phyloP scores from a whole-genome alignment of 2,329 filamentous ascomycete genomes.

The Alternaria arbusti region DNA sequence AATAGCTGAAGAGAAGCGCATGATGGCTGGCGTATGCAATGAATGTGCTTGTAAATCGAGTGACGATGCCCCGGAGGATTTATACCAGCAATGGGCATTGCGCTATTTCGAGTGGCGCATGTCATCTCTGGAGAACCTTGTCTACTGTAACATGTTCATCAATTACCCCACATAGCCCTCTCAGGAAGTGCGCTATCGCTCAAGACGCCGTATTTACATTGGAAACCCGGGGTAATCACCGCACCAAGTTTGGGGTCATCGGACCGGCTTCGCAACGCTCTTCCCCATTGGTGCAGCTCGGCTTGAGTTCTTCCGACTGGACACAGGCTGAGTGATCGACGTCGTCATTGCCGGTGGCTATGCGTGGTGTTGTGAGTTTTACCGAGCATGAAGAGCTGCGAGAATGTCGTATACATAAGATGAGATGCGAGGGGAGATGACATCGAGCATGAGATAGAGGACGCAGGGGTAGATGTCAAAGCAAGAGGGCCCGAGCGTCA shows the following conservation, averaged over 20 bases:
- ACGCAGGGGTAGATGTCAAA: background rate
- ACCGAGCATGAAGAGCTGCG: background rate
- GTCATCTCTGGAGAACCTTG: background rate
- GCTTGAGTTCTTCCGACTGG: conserved; percentile 15
- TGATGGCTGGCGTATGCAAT: background rate
- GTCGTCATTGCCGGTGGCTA: conserved; percentile 9
- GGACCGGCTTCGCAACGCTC: background rate
- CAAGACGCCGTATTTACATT: conserved; percentile 5
- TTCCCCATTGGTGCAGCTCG: conserved; percentile 21
- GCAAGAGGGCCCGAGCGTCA: background rate
- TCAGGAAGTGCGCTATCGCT: background rate
- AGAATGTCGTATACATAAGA: background rate
- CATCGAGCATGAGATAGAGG: background rate
- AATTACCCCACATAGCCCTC: background rate
- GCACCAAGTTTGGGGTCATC: conserved; percentile 1
- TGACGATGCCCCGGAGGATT: background rate
- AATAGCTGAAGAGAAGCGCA: conserved; percentile 5
- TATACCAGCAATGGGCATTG: background rate
- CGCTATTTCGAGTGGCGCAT: background rate
- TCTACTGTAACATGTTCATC: background rate
- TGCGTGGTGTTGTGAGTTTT: background rate
- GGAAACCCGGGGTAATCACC: conserved; percentile 10
- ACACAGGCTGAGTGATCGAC: background rate
- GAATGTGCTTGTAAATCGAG: background rate
- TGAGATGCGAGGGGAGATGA: background rate